Conservation (phyloP, 257 asterid genomes). For the Forsythia suspensa region DNA sequence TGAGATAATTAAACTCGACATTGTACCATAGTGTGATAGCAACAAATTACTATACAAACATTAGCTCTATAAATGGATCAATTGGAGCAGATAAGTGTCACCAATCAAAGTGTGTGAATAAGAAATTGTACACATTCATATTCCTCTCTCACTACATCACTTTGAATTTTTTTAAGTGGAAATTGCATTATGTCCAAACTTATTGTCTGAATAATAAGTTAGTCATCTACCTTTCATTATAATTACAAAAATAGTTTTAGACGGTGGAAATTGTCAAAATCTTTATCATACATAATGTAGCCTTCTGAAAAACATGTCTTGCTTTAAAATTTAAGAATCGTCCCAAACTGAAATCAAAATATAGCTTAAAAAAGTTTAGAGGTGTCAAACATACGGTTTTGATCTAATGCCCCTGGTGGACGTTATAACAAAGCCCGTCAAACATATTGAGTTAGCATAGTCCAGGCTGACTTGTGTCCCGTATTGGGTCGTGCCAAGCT, state of each 20-base stretch:
- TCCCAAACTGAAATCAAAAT: too few species aligned
- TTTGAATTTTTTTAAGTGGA: not conserved
- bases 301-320: not conserved
- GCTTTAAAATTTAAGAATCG: not conserved
- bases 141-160: not conserved
- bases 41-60: not conserved
- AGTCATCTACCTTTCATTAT: not conserved
- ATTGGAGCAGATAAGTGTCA: conserved; percentile 21
- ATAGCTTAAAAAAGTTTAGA: too few species aligned
- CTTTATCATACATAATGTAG: too few species aligned
- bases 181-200: not conserved
- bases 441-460: not conserved
- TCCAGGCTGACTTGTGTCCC: too few species aligned
- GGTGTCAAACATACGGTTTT: too few species aligned
- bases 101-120: conserved; percentile 6
- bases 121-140: not conserved
- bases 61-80: not conserved
- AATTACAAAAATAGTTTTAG: not conserved
- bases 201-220: not conserved
- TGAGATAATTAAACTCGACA: conserved; percentile 1
- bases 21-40: not conserved
- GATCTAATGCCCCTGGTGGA: too few species aligned
- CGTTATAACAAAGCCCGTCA: too few species aligned
- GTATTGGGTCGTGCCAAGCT: too few species aligned
- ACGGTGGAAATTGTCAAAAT: too few species aligned